phyloP scores from a whole-genome alignment of 2,329 filamentous ascomycete genomes.

The Calonectria pteridis region DNA sequence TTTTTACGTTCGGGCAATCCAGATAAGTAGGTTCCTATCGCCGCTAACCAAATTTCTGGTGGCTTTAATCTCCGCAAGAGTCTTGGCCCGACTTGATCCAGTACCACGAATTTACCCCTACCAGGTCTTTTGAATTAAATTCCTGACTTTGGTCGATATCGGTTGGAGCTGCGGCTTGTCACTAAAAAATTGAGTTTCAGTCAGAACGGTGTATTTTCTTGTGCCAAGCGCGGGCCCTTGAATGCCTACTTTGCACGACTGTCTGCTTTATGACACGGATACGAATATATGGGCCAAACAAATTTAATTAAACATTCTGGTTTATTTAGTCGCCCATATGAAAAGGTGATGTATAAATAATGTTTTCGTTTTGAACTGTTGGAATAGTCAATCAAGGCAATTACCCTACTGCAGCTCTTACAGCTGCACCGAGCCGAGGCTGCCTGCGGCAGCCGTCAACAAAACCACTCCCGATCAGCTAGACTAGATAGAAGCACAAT shows the following conservation, averaged over 20 bases:
- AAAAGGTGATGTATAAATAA: too few relatives aligned
- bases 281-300: not conserved
- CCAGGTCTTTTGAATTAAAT: not conserved
- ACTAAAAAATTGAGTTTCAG: not conserved
- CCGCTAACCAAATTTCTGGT: not conserved
- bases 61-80: not conserved
- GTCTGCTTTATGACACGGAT: not conserved
- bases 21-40: too few relatives aligned
- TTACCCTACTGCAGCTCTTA: too few relatives aligned
- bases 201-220: not conserved
- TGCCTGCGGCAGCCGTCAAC: too few relatives aligned
- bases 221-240: fast-evolving
- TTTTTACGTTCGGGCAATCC: not conserved
- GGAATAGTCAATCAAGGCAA: too few relatives aligned
- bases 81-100: not conserved
- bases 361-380: too few relatives aligned
- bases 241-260: not conserved
- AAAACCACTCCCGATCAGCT: too few relatives aligned
- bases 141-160: not conserved
- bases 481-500: too few relatives aligned
- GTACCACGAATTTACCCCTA: not conserved
- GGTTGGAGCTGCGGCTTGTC: not conserved
- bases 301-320: not conserved
- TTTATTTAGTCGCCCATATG: not conserved
- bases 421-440: too few relatives aligned